Base-by-base conservation (phyloP, 495 filamentous ascomycete genomes). In the Chaetomium cochliodes region DNA sequence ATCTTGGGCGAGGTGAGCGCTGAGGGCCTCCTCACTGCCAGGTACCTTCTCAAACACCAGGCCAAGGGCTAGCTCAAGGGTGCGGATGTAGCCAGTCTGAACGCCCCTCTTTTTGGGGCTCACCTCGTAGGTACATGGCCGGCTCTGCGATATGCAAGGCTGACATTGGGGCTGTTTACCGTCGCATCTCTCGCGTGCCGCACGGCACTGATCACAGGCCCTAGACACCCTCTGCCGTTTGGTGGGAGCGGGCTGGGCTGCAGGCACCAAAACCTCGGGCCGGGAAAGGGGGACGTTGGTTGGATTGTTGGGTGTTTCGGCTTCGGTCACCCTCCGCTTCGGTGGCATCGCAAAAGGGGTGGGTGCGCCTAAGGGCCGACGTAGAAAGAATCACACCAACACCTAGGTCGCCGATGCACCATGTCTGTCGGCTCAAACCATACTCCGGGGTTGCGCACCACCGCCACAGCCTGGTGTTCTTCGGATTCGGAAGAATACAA, bases 81-180 rank as follows among this genome's bases (percentile, higher is more conserved):
- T 82, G 42, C 85, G 77, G 2, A 89, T 86, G 70, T 88, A 89
- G 47, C 87, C 87, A 41, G 84, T 81, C 49, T 85, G 85, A 25
- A 89, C 78, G 0, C 87, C 89, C 52, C 89, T 83, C 72, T 91
- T 92, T 74, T 89, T 90, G 28, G 88, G 84, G 65, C 83, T 84
- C 25, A 85, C 81, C 60, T 87, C 82, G 74, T 91, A 92, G 5
- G 87, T 86, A 70, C 89, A 92, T 58, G 78, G 65, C 15, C 87
- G 78, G 18, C 77, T 81, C 53, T 87, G 81, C 7, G 83, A 80
- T 23, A 79, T 78, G 74, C 88, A 92, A 4, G 86, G 87, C 28
- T 80, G 83, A 67, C 88, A 90, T 9, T 80, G 70, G 11, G 88
- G 87, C 58, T 85, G 85, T 15, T 75, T 74, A 0, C 87, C 87